These are phyloP conservation scores for Ambrosiella beaveri DNA, from an alignment of 2,329 filamentous ascomycete species.

Conservation along the genomic window DNA sequence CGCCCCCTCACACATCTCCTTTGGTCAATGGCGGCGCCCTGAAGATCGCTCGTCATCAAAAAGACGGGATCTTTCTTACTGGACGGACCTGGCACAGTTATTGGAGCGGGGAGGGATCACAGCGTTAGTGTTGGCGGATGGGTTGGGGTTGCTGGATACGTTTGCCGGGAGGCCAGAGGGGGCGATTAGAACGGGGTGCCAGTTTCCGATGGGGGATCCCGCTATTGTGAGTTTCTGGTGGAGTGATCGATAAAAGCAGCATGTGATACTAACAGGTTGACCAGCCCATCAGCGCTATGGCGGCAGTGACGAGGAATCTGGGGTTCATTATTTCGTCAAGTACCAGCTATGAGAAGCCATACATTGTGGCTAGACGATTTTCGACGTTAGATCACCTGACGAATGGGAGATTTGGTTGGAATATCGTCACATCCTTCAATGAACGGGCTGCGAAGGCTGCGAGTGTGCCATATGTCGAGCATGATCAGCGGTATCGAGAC, in stretches of 20 bases:
- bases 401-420: constrained; percentile 33
- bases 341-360: constrained; percentile 53
- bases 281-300: constrained; percentile 48
- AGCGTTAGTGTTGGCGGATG: constrained; percentile 48
- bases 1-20: constrained; percentile 45
- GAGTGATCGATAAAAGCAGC: background rate
- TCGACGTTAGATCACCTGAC: constrained; percentile 51
- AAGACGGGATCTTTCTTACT: constrained; percentile 37
- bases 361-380: constrained; percentile 46
- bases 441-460: constrained; percentile 49
- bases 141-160: constrained; percentile 51
- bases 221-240: constrained; percentile 19
- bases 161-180: constrained; percentile 41
- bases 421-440: constrained; percentile 50
- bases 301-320: constrained; percentile 48
- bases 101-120: constrained; percentile 46
- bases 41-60: constrained; percentile 44
- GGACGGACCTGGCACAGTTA: constrained; percentile 45
- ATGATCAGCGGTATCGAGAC: constrained; percentile 37
- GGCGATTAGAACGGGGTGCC: constrained; percentile 43
- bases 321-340: constrained; percentile 51
- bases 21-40: constrained; percentile 51
- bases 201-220: constrained; percentile 58
- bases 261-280: background rate
- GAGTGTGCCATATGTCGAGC: constrained; percentile 33